Base-by-base conservation (phyloP, 1,139 yeast species). In the Candida tetrigidarum region DNA sequence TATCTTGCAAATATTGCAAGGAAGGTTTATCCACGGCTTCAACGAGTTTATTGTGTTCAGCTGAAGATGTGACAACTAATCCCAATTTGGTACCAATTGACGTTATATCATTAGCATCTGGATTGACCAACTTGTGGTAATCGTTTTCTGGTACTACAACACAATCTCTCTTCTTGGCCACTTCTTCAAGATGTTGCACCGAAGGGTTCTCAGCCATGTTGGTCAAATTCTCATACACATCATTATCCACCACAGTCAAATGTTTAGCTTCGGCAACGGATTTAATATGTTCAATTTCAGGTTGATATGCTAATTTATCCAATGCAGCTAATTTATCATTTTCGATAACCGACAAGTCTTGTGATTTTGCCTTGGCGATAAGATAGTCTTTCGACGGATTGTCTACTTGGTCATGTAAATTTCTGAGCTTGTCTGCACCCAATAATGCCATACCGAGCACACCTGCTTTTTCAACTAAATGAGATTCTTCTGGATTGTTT, bases 1-100 rank as follows among this genome's bases (percentile, higher is more conserved):
- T 63, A 2, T 55, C 56, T 12, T 51, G 52, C n/a, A 79, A 52
- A 43, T 68, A 67, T 5, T 69, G 63, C 22, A 59, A 41, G 3
- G 59, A 41, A 4, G 76, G 71, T 14, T 34, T 36, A 3, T 59
- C 58, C 2, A 60, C 33, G 20, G 39, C 48, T 3, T 50, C 30
- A 3, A 51, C 39, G 52, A 67, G 48, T 26, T 50, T 47, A 3
- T 58, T 52, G 44, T 55, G 55, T 33, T 63, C 59, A 30, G 55
- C 53, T 5, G 50, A 49, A 2, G 64, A 49, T 18, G 66, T 38
- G 22, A 47, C 50, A 8, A 43, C 44, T 9, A 53, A 32, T 6
- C 53, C 44, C 5, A 59, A 51, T 14, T 45, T 38, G 9, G 44
- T 39, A 12, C 54, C 52, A 11, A 37, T 41, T 16, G 44, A 15